phyloP scores from a whole-genome alignment of 1,284 basidiomycete species.

The Kalmanozyma brasiliensis region DNA sequence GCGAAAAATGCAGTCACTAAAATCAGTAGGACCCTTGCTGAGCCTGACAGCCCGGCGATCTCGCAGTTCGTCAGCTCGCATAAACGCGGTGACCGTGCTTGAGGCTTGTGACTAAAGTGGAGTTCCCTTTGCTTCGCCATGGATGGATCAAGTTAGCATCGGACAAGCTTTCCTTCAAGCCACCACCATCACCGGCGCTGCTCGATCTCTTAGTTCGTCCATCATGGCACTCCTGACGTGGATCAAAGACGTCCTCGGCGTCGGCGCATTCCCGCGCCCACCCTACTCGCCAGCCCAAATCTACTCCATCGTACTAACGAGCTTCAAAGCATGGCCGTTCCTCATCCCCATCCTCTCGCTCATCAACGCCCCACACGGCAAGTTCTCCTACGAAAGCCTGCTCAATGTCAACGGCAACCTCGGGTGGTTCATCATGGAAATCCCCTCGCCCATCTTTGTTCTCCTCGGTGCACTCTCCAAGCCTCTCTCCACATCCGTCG shows the following conservation, averaged over 20 bases:
- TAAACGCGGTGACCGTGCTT: too few relatives aligned
- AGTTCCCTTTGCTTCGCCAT: too few relatives aligned
- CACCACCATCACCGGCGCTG: conserved; percentile 1
- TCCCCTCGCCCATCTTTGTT: conserved; percentile 78
- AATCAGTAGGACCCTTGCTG: too few relatives aligned
- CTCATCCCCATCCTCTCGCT: conserved; percentile 70
- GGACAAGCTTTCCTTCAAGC: too few relatives aligned
- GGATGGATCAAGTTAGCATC: too few relatives aligned
- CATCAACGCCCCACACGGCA: conserved; percentile 79
- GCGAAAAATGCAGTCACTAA: too few relatives aligned
- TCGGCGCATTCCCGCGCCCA: conserved; percentile 33
- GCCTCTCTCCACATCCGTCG: conserved; percentile 69
- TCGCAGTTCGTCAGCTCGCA: too few relatives aligned
- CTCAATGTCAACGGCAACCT: conserved; percentile 68
- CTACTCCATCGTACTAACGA: conserved; percentile 56
- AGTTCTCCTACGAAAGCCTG: conserved; percentile 71
- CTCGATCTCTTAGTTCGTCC: not conserved
- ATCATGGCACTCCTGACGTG: conserved; percentile 35
- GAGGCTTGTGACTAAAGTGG: too few relatives aligned
- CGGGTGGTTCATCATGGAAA: conserved; percentile 86
- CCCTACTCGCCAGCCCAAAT: conserved; percentile 50
- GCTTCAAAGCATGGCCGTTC: conserved; percentile 69
- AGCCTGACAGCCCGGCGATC: too few relatives aligned
- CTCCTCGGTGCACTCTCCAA: conserved; percentile 55
- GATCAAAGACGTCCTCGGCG: conserved; percentile 40